Percentiles rank a stretch among this genome's conserved stretches.
phyloP scores from a whole-genome alignment of 768 basidiomycete species.

The Boletus rufocinnamomeus region DNA sequence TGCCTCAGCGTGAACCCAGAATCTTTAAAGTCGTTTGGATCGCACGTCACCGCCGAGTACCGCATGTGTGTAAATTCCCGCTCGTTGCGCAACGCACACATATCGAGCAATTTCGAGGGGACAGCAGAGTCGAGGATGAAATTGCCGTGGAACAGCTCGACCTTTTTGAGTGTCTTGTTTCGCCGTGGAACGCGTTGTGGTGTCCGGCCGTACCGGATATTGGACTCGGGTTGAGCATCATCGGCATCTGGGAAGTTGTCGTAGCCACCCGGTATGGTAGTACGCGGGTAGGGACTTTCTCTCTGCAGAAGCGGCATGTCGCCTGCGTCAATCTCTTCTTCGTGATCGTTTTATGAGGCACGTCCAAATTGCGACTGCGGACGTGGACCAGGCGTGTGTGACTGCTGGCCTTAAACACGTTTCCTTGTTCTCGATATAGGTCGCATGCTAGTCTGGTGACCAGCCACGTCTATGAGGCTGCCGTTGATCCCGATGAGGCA shows the following conservation, averaged over 20 bases:
- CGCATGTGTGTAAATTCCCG: constrained; percentile 96
- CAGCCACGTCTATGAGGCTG: no score
- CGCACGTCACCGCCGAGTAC: constrained; percentile 93
- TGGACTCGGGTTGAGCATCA: constrained; percentile 45
- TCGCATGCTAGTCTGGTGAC: no score
- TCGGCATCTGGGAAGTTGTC: constrained; percentile 30
- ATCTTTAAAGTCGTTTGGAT: constrained; percentile 89
- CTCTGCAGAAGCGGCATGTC: constrained; percentile 67
- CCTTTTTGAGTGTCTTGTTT: constrained; percentile 92
- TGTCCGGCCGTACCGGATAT: constrained; percentile 86
- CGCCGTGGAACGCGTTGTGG: constrained; percentile 88
- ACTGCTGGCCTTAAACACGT: constrained; percentile 17
- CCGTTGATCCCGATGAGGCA: no score
- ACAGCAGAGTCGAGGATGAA: constrained; percentile 90
- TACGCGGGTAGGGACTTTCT: constrained; percentile 36
- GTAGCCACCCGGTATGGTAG: constrained; percentile 50
- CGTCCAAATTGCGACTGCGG: constrained; percentile 26
- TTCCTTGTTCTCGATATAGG: no score
- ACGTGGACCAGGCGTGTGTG: constrained; percentile 26
- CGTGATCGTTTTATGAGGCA: constrained; percentile 43
- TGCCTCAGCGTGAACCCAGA: constrained; percentile 87
- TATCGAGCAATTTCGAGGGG: constrained; percentile 85
- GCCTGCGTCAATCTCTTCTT: constrained; percentile 52
- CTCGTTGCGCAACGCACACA: constrained; percentile 74
- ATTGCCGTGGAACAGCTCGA: constrained; percentile 93